Conservation (phyloP, 257 asterid species). For the Pogostemon cablin region DNA sequence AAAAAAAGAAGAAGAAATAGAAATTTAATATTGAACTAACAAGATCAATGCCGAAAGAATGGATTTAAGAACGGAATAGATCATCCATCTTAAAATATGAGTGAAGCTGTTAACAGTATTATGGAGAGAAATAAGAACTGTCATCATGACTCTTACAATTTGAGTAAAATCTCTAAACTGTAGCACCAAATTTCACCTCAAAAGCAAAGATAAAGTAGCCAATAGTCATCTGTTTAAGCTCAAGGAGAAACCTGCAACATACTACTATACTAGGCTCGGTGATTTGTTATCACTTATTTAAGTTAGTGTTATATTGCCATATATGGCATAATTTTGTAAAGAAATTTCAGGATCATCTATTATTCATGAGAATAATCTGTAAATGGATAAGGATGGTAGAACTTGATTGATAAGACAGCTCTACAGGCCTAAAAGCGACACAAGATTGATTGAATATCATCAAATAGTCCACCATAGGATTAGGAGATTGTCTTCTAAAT, state of each 20-base stretch:
- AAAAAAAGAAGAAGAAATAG: not conserved
- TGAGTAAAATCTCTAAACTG: not conserved
- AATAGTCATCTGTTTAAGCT: not conserved
- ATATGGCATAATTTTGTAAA: not conserved
- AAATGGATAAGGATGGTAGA: not conserved
- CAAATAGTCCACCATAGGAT: slow-evolving; percentile 14
- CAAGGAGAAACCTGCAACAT: not conserved
- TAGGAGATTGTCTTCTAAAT: slow-evolving; percentile 2
- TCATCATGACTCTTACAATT: not conserved
- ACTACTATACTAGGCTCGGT: not conserved
- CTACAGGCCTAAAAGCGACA: not conserved
- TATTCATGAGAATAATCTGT: not conserved
- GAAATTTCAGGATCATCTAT: not conserved
- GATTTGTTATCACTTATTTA: not conserved
- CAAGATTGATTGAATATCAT: not conserved
- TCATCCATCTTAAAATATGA: not conserved
- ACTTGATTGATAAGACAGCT: not conserved
- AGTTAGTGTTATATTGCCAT: not conserved
- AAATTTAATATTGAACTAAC: not conserved
- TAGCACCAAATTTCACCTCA: not conserved
- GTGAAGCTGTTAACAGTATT: not conserved
- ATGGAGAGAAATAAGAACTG: not conserved
- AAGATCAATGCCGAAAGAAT: not conserved
- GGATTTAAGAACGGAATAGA: not conserved
- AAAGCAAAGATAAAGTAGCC: not conserved